Conservation (phyloP, 177 flowering plant genomes). For the Vitis hybrid region DNA sequence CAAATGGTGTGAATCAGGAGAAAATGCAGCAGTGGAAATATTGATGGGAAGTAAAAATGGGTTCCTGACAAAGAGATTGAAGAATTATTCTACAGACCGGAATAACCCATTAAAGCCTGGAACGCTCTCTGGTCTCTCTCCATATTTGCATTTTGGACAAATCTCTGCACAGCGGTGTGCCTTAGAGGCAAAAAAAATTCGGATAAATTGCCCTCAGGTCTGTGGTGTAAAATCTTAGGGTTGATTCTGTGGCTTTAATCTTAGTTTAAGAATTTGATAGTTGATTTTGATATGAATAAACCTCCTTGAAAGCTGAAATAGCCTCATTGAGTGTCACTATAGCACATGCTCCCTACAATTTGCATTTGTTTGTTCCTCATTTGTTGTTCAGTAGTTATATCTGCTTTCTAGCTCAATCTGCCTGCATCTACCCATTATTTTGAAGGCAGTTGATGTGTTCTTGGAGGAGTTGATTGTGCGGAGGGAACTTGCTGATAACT, state of each 20-base stretch:
- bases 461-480: constrained; percentile 92
- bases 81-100: constrained; percentile 61
- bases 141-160: constrained; percentile 95
- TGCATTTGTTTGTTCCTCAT: not conserved
- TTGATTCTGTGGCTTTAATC: not conserved
- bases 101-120: constrained; percentile 81
- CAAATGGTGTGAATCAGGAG: constrained; percentile 91
- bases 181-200: constrained; percentile 64
- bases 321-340: too few species aligned
- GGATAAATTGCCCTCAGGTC: constrained; percentile 69
- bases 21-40: constrained; percentile 74
- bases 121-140: constrained; percentile 86
- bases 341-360: too few species aligned
- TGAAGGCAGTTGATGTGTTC: constrained; percentile 84
- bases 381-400: constrained; percentile 1
- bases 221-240: constrained; percentile 15
- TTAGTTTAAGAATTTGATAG: too few species aligned
- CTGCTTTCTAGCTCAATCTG: constrained; percentile 1
- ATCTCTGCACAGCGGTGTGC: constrained; percentile 93
- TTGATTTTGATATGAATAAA: too few species aligned
- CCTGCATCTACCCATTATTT: not conserved
- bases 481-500: constrained; percentile 95
- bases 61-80: constrained; percentile 74
- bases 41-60: constrained; percentile 74
- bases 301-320: too few species aligned